Evolutionary conservation across 2,329 filamentous ascomycete species (phyloP).

Genomic region (Penicillium polonicum): DNA sequence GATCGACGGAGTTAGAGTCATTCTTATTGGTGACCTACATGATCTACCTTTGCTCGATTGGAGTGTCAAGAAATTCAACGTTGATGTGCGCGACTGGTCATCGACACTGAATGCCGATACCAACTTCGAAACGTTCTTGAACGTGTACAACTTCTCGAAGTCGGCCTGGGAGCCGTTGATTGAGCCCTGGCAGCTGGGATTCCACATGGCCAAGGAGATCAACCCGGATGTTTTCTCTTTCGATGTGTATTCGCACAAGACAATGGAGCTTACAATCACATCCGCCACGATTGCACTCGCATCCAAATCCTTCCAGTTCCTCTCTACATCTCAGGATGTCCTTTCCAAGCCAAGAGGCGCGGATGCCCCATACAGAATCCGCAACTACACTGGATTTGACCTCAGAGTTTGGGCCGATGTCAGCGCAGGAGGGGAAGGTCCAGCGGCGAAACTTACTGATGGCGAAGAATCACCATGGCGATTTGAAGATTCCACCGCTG

Average conservation of each 20-base stretch:
- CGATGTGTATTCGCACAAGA: conserved; percentile 84
- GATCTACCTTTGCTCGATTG: conserved; percentile 93
- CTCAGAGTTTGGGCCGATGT: conserved; percentile 79
- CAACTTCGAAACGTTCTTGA: conserved; percentile 89
- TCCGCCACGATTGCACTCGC: conserved; percentile 90
- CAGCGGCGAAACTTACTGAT: conserved; percentile 76
- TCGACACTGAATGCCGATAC: conserved; percentile 81
- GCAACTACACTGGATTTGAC: conserved; percentile 94
- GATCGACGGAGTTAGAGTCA: conserved; percentile 83
- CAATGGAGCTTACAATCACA: conserved; percentile 87
- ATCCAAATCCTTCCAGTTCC: conserved; percentile 88
- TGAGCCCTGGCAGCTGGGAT: conserved; percentile 93
- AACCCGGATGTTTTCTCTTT: conserved; percentile 74
- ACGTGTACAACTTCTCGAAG: conserved; percentile 98
- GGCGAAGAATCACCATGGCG: conserved; percentile 92
- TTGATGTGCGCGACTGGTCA: conserved; percentile 88
- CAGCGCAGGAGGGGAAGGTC: conserved; percentile 63
- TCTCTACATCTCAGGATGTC: conserved; percentile 85
- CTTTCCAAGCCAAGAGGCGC: conserved; percentile 87
- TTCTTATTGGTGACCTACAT: conserved; percentile 92
- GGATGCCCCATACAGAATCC: conserved; percentile 88
- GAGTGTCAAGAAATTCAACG: conserved; percentile 84
- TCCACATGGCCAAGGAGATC: conserved; percentile 78
- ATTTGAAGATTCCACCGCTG: conserved; percentile 94
- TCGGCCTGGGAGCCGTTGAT: conserved; percentile 96